Base-by-base conservation (phyloP, 192 early-diverging fungal species). In the Entomortierella lignicola region DNA sequence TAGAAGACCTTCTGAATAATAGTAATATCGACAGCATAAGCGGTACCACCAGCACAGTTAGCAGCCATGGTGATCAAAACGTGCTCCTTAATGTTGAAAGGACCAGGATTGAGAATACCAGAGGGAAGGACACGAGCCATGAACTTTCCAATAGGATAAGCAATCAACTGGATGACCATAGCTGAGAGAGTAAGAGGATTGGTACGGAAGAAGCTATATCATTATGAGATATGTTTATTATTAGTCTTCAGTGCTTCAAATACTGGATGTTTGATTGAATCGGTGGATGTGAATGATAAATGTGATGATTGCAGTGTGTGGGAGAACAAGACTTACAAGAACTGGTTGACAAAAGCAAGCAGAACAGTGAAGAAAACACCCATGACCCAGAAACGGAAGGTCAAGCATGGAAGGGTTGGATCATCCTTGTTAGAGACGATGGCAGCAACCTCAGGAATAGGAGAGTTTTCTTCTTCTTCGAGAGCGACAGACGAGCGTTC, bases 11-110 rank as follows among this genome's bases (percentile, higher is more conserved):
- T 75, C 66, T 90, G 86, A 68, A 89, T 85, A 10, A 84, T 80
- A 26, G 87, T 82, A 43, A 90, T 84, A 82, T 90, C 88, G 55
- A 88, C 75, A 32, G 88, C 88, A 58, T 89, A 90, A 17, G 89
- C 85, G 53, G 84, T 84, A 53, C 64, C 55, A 60, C 61, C 80
- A 32, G 75, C 83, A 59, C 85, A 80, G 81, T 77, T 84, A 29
- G 86, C 86, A 47, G 88, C 83, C 42, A 88, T 66, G 15, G 77
- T 77, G 30, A 92, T 87, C 51, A 91, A 71, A 54, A 87, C 88
- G 62, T 91, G 91, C 79, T 92, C 91, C 58, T 93, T 93, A 60
- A 91, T 77, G 55, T 84, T 86, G 77, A 93, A 93, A 50, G 82
- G 82, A 17, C 82, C 77, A 41, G 63, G 66, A 60, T 72, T 72